Evolutionary conservation across 192 early-diverging fungal species (phyloP), one percentile per base, ranked within the genome.

Genomic region (Pilaira anomala): DNA sequence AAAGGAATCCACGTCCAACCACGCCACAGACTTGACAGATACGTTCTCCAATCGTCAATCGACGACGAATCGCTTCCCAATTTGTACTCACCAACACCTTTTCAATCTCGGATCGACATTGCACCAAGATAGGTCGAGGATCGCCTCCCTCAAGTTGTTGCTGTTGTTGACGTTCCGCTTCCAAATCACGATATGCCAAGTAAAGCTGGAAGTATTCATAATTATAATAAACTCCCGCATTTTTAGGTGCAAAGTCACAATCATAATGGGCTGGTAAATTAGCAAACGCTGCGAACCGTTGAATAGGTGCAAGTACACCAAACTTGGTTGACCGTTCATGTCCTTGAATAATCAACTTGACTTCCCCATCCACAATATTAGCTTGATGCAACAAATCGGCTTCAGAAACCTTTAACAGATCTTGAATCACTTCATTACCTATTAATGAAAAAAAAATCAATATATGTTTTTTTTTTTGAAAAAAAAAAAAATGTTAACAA

Each of bases 31-130:
- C 48, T 30, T 68, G 67, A 26, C 60, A 65, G 28, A 74, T 74
- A 28, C 72, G 62, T n/a, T 74, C 72, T 16, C 72, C 72, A 59
- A 74, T 74, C 3, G 72, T 74, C 29, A 74, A 44, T 8, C 72
- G 72, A n/a, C 72, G 61, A 14, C 72, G 67, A 9, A 74, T 69
- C 1, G 72, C 72, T 39, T 74, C 72, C 72, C 72, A 74, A 51
- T 74, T 74, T 24, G 72, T 74, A 24, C 45, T 74, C 3, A 64
- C 58, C 7, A 74, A 41, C 1, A 63, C 33, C 22, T 64, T 67
- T 40, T 74, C 72, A 24, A 74, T 62, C 1, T 74, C 72, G 9
- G 66, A 36, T 7, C 72, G 62, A 22, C 66, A 74, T 60, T 74
- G 72, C 6, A 69, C 63, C 14, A 68, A 19, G 13, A 69, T 46